A percentile compares a stretch with the other conserved stretches of the same genome.
phyloP scores from a whole-genome alignment of 2,329 filamentous ascomycete species.

The Penicillium sp. region DNA sequence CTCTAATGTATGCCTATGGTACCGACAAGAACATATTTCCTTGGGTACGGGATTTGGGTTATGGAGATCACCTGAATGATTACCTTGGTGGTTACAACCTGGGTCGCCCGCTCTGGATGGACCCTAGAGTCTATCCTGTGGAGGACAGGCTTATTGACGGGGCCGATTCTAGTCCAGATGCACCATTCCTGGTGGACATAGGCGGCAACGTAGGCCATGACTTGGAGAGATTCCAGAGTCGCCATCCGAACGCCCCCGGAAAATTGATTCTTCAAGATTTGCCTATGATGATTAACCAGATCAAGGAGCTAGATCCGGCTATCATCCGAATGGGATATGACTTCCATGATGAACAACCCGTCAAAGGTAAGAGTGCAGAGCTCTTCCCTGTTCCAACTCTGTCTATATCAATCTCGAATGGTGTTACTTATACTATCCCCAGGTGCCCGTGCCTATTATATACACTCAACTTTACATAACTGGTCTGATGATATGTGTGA shows the following conservation, averaged over 20 bases:
- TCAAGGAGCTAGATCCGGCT: conserved; percentile 3
- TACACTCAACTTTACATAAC: neutral
- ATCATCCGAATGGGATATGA: conserved; percentile 6
- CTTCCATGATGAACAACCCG: conserved; percentile 3
- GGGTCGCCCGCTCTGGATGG: neutral
- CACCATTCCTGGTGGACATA: conserved; percentile 2
- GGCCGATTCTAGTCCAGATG: neutral
- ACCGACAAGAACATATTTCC: conserved; percentile 1
- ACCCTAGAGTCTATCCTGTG: neutral
- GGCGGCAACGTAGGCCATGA: conserved; percentile 4
- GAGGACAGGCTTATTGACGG: conserved; percentile 1
- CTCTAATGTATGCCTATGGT: conserved; percentile 12
- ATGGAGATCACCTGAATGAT: neutral
- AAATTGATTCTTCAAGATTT: conserved; percentile 8
- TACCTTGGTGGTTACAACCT: neutral
- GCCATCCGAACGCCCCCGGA: neutral
- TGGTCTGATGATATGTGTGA: conserved; percentile 7
- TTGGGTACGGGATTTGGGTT: neutral
- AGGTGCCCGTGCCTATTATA: conserved; percentile 7
- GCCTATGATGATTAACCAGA: conserved; percentile 2
- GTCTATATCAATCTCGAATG: neutral
- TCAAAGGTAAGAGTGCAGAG: neutral
- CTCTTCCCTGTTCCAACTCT: neutral
- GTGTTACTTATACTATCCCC: neutral
- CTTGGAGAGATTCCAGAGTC: neutral